Conservation (phyloP, 2,329 filamentous ascomycete genomes). For the Ceratocystis diversiconidia region DNA sequence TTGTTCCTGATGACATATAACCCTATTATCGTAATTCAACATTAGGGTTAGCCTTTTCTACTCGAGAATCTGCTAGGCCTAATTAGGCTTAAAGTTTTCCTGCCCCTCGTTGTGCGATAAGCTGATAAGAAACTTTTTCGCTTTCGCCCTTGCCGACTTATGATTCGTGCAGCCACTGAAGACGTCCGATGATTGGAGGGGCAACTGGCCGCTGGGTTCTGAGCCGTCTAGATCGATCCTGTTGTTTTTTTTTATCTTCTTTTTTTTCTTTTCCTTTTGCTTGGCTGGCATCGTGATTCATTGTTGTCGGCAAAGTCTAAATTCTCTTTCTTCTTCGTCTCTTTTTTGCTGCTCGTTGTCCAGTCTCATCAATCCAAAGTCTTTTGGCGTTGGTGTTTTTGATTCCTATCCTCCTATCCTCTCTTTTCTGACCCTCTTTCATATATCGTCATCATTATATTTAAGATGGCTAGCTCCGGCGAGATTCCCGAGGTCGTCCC, state of each 20-base stretch:
- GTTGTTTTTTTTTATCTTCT: background rate
- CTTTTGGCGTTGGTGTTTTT: background rate
- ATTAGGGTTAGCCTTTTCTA: background rate
- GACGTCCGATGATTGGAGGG: background rate
- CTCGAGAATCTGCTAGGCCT: background rate
- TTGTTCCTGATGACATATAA: background rate
- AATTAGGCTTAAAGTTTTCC: conserved; percentile 5
- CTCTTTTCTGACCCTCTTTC: background rate
- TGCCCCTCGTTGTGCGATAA: conserved; percentile 16
- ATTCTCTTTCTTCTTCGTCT: background rate
- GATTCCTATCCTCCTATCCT: background rate
- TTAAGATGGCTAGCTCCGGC: conserved; percentile 11
- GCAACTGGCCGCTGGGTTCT: background rate
- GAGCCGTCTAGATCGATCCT: background rate
- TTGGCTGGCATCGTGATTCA: conserved; percentile 13
- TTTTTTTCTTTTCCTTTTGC: background rate
- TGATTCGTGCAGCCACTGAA: background rate
- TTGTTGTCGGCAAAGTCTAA: conserved; percentile 1
- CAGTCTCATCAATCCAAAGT: background rate
- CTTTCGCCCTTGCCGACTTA: conserved; percentile 3
- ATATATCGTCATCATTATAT: background rate
- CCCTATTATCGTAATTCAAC: background rate
- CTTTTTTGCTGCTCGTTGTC: background rate
- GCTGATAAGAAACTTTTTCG: conserved; percentile 17
- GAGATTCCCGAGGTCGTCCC: conserved; percentile 21